Evolutionary conservation across 2,329 filamentous ascomycete species (phyloP).

Genomic region (Aspergillus sp.): DNA sequence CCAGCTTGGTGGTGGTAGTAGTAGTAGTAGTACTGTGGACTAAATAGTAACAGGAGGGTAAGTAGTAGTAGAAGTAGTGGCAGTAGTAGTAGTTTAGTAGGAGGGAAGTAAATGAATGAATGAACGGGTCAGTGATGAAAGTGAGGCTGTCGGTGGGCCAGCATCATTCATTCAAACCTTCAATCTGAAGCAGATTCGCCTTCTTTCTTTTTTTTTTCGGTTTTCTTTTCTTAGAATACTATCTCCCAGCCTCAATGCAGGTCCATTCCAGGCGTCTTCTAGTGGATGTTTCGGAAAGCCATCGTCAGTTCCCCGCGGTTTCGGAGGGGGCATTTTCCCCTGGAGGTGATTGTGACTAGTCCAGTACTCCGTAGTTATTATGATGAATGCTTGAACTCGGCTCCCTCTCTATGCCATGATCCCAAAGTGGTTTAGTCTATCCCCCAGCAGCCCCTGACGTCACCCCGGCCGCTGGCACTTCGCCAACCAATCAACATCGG

Average conservation of each 20-base stretch:
- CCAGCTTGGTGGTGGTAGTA: too few relatives aligned
- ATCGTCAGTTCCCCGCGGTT: background rate
- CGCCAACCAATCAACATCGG: background rate
- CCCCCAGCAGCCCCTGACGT: background rate
- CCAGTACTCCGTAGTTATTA: too few relatives aligned
- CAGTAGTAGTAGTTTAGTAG: background rate
- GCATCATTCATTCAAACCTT: background rate
- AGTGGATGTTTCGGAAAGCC: background rate
- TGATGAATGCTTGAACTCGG: too few relatives aligned
- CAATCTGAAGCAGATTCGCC: background rate
- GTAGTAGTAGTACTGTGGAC: too few relatives aligned
- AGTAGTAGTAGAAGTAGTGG: background rate
- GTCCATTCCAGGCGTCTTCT: background rate
- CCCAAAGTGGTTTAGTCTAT: too few relatives aligned
- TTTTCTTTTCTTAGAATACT: background rate
- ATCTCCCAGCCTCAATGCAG: background rate
- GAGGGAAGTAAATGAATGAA: background rate
- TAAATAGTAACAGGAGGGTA: too few relatives aligned
- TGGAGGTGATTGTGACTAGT: background rate
- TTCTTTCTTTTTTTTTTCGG: background rate
- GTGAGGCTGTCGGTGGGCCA: constrained; percentile 10
- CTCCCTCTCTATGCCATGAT: too few relatives aligned
- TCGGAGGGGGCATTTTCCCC: background rate
- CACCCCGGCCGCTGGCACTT: background rate
- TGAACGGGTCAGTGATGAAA: constrained; percentile 5